phyloP scores from a whole-genome alignment of 495 filamentous ascomycete genomes.

The Diplogelasinospora grovesii region DNA sequence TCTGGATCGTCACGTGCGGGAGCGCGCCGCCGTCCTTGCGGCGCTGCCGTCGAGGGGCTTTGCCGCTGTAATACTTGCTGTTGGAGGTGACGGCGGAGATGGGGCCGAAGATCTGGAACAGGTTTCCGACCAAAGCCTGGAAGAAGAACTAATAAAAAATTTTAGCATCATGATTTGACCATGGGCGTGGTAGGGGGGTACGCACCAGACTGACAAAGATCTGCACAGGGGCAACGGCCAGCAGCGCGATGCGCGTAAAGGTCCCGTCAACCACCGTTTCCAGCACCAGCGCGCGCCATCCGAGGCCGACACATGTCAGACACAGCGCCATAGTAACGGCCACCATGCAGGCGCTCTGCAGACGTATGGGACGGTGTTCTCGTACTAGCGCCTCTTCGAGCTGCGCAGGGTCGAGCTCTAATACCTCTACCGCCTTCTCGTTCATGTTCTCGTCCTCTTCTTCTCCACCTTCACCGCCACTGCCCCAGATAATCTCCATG shows the following conservation, averaged over 20 bases:
- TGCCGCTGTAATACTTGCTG: conserved; percentile 55
- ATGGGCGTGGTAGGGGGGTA: not conserved
- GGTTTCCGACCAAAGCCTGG: conserved; percentile 47
- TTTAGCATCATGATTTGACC: not conserved
- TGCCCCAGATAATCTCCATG: conserved; percentile 50
- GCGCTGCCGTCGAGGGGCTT: conserved; percentile 42
- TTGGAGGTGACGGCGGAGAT: conserved; percentile 50
- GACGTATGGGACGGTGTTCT: conserved; percentile 36
- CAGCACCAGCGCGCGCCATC: conserved; percentile 47
- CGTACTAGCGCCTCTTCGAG: conserved; percentile 26
- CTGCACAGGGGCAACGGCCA: conserved; percentile 41
- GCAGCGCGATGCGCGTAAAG: conserved; percentile 43
- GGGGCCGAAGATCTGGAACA: conserved; percentile 55
- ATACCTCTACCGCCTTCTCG: conserved; percentile 18
- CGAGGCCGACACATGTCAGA: conserved; percentile 47
- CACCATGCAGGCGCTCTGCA: conserved; percentile 47
- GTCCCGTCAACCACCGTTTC: conserved; percentile 44
- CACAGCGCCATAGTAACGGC: conserved; percentile 44
- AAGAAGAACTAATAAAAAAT: conserved; percentile 48
- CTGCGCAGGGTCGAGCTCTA: conserved; percentile 10
- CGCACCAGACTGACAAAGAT: conserved; percentile 52
- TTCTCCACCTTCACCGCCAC: conserved; percentile 32
- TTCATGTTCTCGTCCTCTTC: not conserved
- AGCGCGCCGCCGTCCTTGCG: conserved; percentile 33
- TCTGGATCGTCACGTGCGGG: conserved; percentile 69